Evolutionary conservation across 2,329 filamentous ascomycete species (phyloP).

Genomic region (Penicillium sp.): DNA sequence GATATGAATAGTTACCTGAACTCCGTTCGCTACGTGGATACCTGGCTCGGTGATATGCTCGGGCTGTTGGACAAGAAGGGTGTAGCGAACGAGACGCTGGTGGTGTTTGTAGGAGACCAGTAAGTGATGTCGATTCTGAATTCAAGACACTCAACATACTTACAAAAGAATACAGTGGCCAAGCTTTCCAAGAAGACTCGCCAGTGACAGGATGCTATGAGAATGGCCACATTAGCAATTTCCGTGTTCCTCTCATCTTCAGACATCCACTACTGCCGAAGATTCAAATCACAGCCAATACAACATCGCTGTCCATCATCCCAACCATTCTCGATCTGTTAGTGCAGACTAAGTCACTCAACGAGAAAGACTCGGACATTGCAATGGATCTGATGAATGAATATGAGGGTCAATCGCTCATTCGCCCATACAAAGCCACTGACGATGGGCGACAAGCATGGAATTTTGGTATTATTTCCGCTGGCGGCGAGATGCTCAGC

Average conservation of each 20-base stretch:
- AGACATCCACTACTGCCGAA: slow-evolving; percentile 50
- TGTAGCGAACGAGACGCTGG: slow-evolving; percentile 51
- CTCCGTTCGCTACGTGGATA: slow-evolving; percentile 45
- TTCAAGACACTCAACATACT: not conserved
- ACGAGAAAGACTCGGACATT: slow-evolving; percentile 35
- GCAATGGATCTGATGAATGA: slow-evolving; percentile 47
- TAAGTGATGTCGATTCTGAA: slow-evolving; percentile 10
- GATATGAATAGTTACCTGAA: slow-evolving; percentile 50
- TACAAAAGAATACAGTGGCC: slow-evolving; percentile 34
- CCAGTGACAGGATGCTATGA: slow-evolving; percentile 46
- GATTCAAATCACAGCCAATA: slow-evolving; percentile 46
- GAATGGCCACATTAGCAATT: slow-evolving; percentile 51
- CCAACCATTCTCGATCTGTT: slow-evolving; percentile 53
- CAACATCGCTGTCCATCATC: slow-evolving; percentile 48
- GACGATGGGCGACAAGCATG: slow-evolving; percentile 41
- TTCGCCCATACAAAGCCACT: slow-evolving; percentile 43
- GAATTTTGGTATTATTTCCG: slow-evolving; percentile 39
- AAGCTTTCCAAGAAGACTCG: slow-evolving; percentile 49
- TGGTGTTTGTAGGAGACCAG: slow-evolving; percentile 51
- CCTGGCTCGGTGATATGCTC: slow-evolving; percentile 46
- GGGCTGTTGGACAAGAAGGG: slow-evolving; percentile 48
- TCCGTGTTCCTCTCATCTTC: slow-evolving; percentile 50
- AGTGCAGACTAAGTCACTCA: slow-evolving; percentile 45
- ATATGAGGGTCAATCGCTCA: slow-evolving; percentile 52
- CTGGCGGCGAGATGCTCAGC: slow-evolving; percentile 55